Evolutionary conservation across 225 moss, liverwort and hornwort species (phyloP).

Genomic region (Straminergon stramineum): DNA sequence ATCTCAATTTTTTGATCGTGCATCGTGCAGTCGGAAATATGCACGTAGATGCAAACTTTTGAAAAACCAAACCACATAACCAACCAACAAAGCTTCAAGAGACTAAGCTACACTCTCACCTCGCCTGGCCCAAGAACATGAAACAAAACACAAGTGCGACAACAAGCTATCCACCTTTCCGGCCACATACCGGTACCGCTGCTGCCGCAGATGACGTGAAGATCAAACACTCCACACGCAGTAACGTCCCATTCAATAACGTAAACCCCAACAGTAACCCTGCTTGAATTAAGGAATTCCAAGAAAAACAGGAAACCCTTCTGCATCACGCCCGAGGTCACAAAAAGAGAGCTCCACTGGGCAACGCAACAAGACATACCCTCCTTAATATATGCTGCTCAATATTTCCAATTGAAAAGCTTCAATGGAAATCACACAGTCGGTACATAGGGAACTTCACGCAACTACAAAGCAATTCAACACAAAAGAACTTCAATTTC

Average conservation of each 20-base stretch:
- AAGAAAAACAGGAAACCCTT: too few species aligned
- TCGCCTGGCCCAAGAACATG: neutral
- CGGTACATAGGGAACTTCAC: conserved; percentile 1
- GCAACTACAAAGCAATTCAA: neutral
- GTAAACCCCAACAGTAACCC: too few species aligned
- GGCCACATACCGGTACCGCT: neutral
- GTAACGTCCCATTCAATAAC: neutral
- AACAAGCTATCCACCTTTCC: neutral
- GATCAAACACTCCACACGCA: neutral
- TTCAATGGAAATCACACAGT: neutral
- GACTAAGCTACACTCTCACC: neutral
- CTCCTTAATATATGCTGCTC: neutral
- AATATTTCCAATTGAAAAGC: neutral
- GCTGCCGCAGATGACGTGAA: neutral
- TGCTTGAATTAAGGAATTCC: too few species aligned
- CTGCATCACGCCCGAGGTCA: too few species aligned
- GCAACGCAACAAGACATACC: too few species aligned
- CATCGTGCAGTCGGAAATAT: too few species aligned
- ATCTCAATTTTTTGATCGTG: too few species aligned
- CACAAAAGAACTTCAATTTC: neutral
- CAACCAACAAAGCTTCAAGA: too few species aligned
- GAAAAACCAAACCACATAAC: too few species aligned
- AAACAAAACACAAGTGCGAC: neutral
- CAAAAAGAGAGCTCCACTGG: too few species aligned
- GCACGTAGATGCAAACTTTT: too few species aligned